phyloP scores from a whole-genome alignment of 176 grass and related monocot species.

The Juncus effusus region DNA sequence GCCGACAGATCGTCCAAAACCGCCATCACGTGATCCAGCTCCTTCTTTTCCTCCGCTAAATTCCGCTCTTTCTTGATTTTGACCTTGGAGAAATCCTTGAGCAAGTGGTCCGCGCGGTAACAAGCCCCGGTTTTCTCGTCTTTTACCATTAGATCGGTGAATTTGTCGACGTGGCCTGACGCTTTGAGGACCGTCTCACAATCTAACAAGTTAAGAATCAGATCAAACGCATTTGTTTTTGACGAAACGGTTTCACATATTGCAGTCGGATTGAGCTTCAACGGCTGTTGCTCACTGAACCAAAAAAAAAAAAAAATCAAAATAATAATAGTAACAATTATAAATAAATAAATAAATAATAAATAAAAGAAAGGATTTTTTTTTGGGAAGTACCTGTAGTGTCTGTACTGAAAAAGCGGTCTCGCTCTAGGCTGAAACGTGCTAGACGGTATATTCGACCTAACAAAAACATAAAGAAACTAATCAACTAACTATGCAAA shows the following conservation, averaged over 20 bases:
- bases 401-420: conserved; percentile 90
- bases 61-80: conserved; percentile 60
- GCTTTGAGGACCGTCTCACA: conserved; percentile 74
- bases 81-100: conserved; percentile 89
- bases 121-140: conserved; percentile 85
- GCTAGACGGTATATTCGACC: conserved; percentile 76
- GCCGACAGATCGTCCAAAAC: conserved; percentile 89
- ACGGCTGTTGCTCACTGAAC: conserved; percentile 94
- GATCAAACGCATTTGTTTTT: conserved; percentile 93
- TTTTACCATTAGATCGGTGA: conserved; percentile 93
- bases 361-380: conserved; percentile 6
- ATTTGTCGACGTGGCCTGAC: conserved; percentile 87
- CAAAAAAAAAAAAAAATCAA: conserved; percentile 8
- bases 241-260: conserved; percentile 75
- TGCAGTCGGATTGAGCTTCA: conserved; percentile 84
- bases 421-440: conserved; percentile 86
- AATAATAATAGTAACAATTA: background rate
- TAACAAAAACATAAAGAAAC: conserved; percentile 36
- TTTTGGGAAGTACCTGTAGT: conserved; percentile 69
- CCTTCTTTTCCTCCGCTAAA: conserved; percentile 47
- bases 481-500: background rate
- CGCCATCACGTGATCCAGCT: conserved; percentile 60
- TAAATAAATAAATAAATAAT: background rate
- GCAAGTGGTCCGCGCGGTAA: conserved; percentile 86
- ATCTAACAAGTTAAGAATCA: conserved; percentile 55